phyloP scores from a whole-genome alignment of 2,329 filamentous ascomycete species.

The Aspergillaceae sp. region DNA sequence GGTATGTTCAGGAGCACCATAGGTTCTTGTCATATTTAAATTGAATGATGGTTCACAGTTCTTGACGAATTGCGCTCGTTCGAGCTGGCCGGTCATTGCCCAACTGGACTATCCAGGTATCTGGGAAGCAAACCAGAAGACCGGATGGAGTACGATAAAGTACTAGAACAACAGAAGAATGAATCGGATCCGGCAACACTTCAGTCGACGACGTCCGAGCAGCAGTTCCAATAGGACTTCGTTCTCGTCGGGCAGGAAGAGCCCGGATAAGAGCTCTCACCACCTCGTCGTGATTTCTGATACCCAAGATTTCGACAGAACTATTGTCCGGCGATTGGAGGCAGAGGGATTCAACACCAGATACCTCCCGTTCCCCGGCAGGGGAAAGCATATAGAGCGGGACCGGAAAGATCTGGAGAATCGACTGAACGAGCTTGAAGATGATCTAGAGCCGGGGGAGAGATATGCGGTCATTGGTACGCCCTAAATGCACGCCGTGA shows the following conservation, averaged over 20 bases:
- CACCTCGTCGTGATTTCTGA: conserved; percentile 25
- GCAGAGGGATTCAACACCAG: conserved; percentile 51
- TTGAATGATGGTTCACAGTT: background rate
- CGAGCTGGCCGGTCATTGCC: too few relatives aligned
- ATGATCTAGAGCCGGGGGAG: conserved; percentile 47
- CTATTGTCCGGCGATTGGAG: conserved; percentile 44
- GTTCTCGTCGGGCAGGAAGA: conserved; percentile 3
- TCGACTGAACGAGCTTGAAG: conserved; percentile 42
- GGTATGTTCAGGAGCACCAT: background rate
- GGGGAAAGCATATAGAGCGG: conserved; percentile 31
- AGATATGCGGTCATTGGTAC: conserved; percentile 54
- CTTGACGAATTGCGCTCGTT: too few relatives aligned
- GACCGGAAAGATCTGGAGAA: conserved; percentile 41
- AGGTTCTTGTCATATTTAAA: background rate
- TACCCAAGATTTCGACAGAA: conserved; percentile 41
- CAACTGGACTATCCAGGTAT: background rate
- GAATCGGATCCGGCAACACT: conserved; percentile 9
- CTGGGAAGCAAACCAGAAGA: background rate
- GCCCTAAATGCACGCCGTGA: conserved; percentile 2
- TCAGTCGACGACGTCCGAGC: conserved; percentile 9
- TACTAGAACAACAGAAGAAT: conserved; percentile 2
- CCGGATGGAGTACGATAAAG: background rate
- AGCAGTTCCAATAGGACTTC: conserved; percentile 4
- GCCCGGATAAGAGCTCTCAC: conserved; percentile 9
- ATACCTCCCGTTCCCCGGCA: conserved; percentile 42